Conservation (phyloP, 2,329 filamentous ascomycete species). For the Cladosporium sp. region DNA sequence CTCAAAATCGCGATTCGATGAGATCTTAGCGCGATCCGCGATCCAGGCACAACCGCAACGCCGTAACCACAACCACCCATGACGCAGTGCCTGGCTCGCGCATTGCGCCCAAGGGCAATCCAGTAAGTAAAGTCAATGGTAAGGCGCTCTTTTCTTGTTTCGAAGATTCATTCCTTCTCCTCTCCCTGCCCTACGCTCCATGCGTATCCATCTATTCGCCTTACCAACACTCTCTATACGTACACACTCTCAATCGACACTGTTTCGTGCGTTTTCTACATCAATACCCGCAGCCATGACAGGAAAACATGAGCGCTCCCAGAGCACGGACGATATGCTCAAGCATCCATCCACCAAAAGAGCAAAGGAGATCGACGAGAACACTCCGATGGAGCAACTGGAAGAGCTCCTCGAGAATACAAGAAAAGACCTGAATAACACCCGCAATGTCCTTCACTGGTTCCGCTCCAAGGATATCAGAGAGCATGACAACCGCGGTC, state of each 20-base stretch:
- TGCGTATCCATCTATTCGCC: background rate
- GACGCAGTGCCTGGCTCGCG: slow-evolving; percentile 1
- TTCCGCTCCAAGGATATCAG: slow-evolving; percentile 50
- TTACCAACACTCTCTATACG: background rate
- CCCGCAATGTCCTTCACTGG: slow-evolving; percentile 45
- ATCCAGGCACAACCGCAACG: background rate
- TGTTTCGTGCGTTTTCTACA: background rate
- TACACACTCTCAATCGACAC: background rate
- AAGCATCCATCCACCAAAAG: slow-evolving; percentile 46
- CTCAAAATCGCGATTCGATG: slow-evolving; percentile 1
- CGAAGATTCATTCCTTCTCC: background rate
- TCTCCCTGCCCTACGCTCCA: background rate
- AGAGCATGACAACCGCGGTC: slow-evolving; percentile 47
- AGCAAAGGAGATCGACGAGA: slow-evolving; percentile 46
- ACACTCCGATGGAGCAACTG: slow-evolving; percentile 42
- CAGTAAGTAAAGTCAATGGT: background rate
- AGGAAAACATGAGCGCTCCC: slow-evolving; percentile 11
- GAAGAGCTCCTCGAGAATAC: slow-evolving; percentile 37
- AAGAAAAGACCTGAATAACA: slow-evolving; percentile 33
- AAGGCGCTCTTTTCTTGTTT: background rate
- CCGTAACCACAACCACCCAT: background rate
- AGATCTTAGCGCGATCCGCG: slow-evolving; percentile 7
- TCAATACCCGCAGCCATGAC: background rate
- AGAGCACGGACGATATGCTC: slow-evolving; percentile 21
- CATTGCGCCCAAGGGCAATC: background rate